Conservation (phyloP, 2,329 filamentous ascomycete genomes). For the Claviceps digitariae region DNA sequence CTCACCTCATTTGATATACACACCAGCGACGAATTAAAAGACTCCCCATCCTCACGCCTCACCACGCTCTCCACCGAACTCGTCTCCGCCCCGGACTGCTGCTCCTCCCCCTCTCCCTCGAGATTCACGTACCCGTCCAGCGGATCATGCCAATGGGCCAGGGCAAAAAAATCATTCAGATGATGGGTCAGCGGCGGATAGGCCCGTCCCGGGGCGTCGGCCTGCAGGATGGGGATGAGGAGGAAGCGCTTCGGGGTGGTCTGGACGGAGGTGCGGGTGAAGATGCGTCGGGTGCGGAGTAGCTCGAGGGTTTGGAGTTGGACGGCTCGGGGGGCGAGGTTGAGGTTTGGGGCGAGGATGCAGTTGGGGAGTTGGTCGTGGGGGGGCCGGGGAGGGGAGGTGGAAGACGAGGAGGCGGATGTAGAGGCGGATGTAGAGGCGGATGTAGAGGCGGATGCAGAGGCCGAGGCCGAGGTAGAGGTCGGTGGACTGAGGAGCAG, state of each 20-base stretch:
- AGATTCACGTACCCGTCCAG: conserved; percentile 62
- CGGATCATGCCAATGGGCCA: conserved; percentile 72
- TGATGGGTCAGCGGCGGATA: conserved; percentile 38
- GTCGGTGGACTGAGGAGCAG: conserved; percentile 50
- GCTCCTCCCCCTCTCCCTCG: conserved; percentile 39
- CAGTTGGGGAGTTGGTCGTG: conserved; percentile 56
- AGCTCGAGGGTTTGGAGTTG: conserved; percentile 74
- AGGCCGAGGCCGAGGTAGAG: too few relatives aligned
- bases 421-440: conserved; percentile 7
- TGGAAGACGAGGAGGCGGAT: conserved; percentile 3
- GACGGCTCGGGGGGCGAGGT: conserved; percentile 57
- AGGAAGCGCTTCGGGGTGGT: conserved; percentile 65
- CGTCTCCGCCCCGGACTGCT: conserved; percentile 9
- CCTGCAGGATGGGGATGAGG: conserved; percentile 58
- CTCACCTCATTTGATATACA: conserved; percentile 32
- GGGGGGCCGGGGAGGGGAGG: conserved; percentile 1
- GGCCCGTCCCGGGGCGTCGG: conserved; percentile 25
- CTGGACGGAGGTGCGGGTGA: conserved; percentile 61
- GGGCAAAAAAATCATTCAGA: conserved; percentile 71
- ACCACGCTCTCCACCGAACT: conserved; percentile 32
- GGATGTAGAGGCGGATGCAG: conserved; percentile 9
- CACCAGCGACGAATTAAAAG: conserved; percentile 7
- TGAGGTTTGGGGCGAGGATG: conserved; percentile 67
- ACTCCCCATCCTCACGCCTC: conserved; percentile 15
- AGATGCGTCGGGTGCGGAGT: conserved; percentile 64